Evolutionary conservation across 257 asterid genomes (phyloP), one percentile per base, ranked within the genome.

Genomic region (Schizonepeta tenuifolia): DNA sequence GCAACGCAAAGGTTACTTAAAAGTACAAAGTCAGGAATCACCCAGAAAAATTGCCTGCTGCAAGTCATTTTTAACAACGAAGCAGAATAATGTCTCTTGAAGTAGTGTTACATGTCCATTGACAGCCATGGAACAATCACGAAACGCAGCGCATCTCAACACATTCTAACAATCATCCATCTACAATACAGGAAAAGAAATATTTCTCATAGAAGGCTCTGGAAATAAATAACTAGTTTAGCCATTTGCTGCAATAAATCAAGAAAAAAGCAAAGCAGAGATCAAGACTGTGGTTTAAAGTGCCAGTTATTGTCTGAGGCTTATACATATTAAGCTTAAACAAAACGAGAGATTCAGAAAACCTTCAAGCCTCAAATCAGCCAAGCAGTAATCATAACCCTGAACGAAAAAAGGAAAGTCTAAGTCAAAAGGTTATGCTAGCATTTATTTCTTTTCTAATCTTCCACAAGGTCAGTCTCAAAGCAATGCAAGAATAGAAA

Each of bases 331-430:
- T 72, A 60, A 63, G 54, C 50, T 59, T 57, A 69, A 76, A 47
- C 66, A 69, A 69, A 78, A 69, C 68, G 51, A 74, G 68, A 66
- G 62, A 49, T n/a, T 62, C 65, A 62, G 79, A 65, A 83, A 75
- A 81, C 78, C 83, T 79, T 83, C 86, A 79, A 71, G 77, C 82
- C 79, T 63, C 80, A 74, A 73, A 74, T 74, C 74, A 74, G 83
- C 79, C 79, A 68, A 61, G 87, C 81, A 74, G 85, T 55, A 78
- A 73, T 84, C 89, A 84, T 80, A 83, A 78, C 78, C 88, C 91
- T 83, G 84, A 68, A 85, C 63, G 73, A 69, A 66, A 62, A 60
- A 80, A 74, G 72, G 65, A 44, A 80, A 79, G 76, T 74, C 58
- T 69, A 62, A 36, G 84, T 84, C 83, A 87, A 84, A 80, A 72